Conservation (phyloP, 169 alveolate genomes). For the Fabrea salina region DNA sequence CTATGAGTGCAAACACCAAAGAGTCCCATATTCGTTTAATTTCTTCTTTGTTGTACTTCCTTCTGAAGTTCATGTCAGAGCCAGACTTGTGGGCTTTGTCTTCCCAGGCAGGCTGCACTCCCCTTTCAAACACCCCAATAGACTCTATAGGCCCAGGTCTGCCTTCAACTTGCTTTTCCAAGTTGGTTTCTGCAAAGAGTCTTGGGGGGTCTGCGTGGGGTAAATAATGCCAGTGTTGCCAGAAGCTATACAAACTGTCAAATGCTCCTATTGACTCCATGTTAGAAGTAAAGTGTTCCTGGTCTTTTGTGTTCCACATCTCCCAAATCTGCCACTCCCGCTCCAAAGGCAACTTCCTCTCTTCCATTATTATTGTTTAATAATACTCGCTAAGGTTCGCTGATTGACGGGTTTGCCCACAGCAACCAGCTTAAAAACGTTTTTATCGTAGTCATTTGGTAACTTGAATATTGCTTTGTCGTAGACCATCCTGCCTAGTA, state of each 20-base stretch:
- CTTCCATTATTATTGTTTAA: too few relatives aligned
- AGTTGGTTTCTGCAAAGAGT: neutral
- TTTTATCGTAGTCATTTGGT: neutral
- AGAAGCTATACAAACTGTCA: neutral
- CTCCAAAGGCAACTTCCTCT: neutral
- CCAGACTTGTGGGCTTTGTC: neutral
- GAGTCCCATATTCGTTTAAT: too few relatives aligned
- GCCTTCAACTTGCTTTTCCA: conserved; percentile 2
- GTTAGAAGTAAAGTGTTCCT: neutral
- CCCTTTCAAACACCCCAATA: neutral
- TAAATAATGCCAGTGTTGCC: neutral
- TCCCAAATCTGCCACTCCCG: neutral
- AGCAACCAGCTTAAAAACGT: neutral
- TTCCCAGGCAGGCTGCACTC: neutral
- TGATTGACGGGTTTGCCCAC: conserved; percentile 12
- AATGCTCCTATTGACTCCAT: neutral
- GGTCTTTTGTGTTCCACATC: neutral
- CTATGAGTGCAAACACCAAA: too few relatives aligned
- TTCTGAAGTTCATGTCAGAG: neutral
- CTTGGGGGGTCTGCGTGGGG: neutral
- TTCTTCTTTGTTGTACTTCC: neutral
- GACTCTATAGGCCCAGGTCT: neutral
- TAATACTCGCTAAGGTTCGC: too few relatives aligned
- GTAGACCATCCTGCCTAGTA: neutral
- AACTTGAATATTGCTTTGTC: neutral